A percentile compares a stretch with the other conserved stretches of the same genome.
phyloP scores from a whole-genome alignment of 495 filamentous ascomycete genomes.

The Penicillium ochrochloron region DNA sequence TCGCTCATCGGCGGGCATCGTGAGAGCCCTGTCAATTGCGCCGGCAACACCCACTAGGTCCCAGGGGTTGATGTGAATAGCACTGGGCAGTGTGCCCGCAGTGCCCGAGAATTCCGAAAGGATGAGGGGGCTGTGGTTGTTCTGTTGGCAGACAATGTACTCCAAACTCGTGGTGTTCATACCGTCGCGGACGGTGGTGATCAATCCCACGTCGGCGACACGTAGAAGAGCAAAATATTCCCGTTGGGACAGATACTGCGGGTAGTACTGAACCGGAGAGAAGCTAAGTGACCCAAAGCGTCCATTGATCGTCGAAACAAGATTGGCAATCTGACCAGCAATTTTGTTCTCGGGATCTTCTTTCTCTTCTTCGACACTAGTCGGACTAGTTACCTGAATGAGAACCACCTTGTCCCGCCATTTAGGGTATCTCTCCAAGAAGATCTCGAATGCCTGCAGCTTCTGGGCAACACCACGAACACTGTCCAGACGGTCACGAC shows the following conservation, averaged over 20 bases:
- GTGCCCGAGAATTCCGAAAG: conserved; percentile 96
- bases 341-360: conserved; percentile 72
- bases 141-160: conserved; percentile 88
- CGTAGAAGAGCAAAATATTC: conserved; percentile 93
- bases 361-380: conserved; percentile 71
- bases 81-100: conserved; percentile 79
- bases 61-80: conserved; percentile 95
- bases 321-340: conserved; percentile 80
- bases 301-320: conserved; percentile 90
- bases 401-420: conserved; percentile 92
- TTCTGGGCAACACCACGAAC: conserved; percentile 91
- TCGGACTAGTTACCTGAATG: conserved; percentile 92
- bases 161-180: conserved; percentile 97
- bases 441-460: conserved; percentile 87
- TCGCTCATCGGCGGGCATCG: conserved; percentile 67
- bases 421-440: conserved; percentile 83
- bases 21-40: conserved; percentile 77
- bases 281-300: conserved; percentile 82
- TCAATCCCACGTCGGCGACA: conserved; percentile 84
- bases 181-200: conserved; percentile 89
- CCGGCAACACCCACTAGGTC: conserved; percentile 79
- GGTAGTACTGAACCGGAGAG: conserved; percentile 88
- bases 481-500: conserved; percentile 88
- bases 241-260: conserved; percentile 81
- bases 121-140: conserved; percentile 82